A percentile compares a stretch with the other conserved stretches of the same genome.
Evolutionary conservation across 345 rosid species (phyloP).

Genomic region (Moringa oleifera): DNA sequence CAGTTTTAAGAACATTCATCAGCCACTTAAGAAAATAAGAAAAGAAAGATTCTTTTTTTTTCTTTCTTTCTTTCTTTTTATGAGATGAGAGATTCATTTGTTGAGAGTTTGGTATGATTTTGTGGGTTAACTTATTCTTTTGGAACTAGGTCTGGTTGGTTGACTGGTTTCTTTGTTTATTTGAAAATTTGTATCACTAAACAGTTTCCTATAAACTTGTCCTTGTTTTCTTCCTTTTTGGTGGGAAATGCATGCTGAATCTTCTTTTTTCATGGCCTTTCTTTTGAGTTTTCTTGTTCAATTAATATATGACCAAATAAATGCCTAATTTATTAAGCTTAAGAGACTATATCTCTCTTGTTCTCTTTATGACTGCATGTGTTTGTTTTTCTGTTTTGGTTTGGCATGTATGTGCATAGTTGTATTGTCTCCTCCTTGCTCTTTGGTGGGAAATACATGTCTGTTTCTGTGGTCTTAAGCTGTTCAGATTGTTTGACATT

Average conservation of each 20-base stretch:
- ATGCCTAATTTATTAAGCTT: neutral
- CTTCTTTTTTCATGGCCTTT: neutral
- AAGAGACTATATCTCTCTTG: neutral
- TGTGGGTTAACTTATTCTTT: constrained; percentile 14
- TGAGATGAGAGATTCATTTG: constrained; percentile 8
- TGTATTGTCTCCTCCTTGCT: neutral
- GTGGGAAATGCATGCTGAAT: constrained; percentile 2
- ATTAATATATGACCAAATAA: neutral
- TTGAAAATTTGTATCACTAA: neutral
- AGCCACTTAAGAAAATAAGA: too few species aligned
- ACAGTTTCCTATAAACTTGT: neutral
- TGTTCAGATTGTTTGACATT: too few species aligned
- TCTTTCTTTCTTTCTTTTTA: too few species aligned
- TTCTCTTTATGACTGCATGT: too few species aligned
- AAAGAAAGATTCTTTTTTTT: too few species aligned
- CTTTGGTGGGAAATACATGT: too few species aligned
- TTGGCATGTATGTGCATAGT: neutral
- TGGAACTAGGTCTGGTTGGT: constrained; percentile 22
- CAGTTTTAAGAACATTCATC: constrained; percentile 3
- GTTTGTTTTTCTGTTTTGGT: too few species aligned
- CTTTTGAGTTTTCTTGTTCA: neutral
- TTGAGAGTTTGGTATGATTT: constrained; percentile 24
- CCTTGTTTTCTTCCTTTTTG: constrained; percentile 11
- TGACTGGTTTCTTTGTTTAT: constrained; percentile 19
- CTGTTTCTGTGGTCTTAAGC: too few species aligned